Conservation (phyloP, 2,329 filamentous ascomycete genomes). For the Colletotrichum liriopes region DNA sequence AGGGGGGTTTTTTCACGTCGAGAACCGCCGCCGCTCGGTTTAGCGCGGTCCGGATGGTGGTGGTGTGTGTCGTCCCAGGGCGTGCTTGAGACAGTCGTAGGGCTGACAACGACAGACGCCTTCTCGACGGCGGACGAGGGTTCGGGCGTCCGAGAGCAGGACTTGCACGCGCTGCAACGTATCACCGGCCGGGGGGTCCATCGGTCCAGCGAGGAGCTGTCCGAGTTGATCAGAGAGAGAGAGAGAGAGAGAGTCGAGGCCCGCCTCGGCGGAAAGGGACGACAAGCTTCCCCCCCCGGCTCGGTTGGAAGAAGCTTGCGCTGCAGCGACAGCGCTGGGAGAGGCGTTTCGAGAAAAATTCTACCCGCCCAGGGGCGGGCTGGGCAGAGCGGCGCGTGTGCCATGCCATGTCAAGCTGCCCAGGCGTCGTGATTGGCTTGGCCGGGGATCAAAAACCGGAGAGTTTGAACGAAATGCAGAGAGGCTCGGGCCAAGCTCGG, state of each 20-base stretch:
- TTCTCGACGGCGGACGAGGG: not conserved
- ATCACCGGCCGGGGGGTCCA: conserved; percentile 8
- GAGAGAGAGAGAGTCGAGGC: not conserved
- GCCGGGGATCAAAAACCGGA: conserved; percentile 8
- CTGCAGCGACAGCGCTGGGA: not conserved
- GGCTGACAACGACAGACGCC: conserved; percentile 33
- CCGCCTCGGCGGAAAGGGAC: conserved; percentile 1
- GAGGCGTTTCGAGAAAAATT: conserved; percentile 35
- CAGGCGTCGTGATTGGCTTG: conserved; percentile 16
- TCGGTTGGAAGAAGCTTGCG: conserved; percentile 2
- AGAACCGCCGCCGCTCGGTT: not conserved
- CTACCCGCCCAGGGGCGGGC: conserved; percentile 11
- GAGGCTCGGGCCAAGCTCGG: conserved; percentile 38
- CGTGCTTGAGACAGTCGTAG: conserved; percentile 22
- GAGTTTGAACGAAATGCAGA: not conserved
- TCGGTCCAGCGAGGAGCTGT: not conserved
- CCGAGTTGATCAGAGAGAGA: not conserved
- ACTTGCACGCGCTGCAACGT: conserved; percentile 4
- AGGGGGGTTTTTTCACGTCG: not conserved
- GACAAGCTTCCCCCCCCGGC: conserved; percentile 12
- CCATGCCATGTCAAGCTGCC: conserved; percentile 10
- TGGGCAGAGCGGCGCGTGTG: not conserved
- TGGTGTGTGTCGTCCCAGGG: conserved; percentile 7
- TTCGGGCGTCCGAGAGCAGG: too few relatives aligned
- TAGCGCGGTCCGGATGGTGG: conserved; percentile 15